phyloP scores from a whole-genome alignment of 495 filamentous ascomycete species.

The Symbiotaphrina buchneri region DNA sequence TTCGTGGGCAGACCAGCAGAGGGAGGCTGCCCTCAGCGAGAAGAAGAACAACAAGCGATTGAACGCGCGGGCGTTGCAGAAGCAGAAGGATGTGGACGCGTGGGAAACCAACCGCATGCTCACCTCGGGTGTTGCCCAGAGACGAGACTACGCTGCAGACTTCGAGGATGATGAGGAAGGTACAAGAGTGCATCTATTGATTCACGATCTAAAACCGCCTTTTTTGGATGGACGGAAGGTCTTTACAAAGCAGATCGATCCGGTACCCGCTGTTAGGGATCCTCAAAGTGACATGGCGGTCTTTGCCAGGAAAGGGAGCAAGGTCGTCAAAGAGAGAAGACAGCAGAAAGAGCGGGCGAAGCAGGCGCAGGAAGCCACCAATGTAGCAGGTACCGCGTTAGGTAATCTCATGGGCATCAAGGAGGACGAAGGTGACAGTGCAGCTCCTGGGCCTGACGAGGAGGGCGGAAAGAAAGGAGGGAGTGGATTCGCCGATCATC shows the following conservation, averaged over 20 bases:
- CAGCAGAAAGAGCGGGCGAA: constrained; percentile 87
- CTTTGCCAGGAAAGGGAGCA: constrained; percentile 89
- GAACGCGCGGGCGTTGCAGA: constrained; percentile 52
- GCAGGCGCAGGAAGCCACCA: constrained; percentile 90
- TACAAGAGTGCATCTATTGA: constrained; percentile 72
- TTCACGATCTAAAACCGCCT: constrained; percentile 86
- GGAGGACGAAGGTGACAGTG: constrained; percentile 84
- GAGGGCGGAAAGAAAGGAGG: constrained; percentile 34
- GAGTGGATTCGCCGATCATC: constrained; percentile 75
- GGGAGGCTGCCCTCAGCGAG: constrained; percentile 45
- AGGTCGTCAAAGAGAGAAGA: constrained; percentile 71
- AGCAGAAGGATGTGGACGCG: constrained; percentile 83
- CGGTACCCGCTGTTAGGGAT: constrained; percentile 79
- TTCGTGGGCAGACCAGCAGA: constrained; percentile 47
- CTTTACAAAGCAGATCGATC: constrained; percentile 94
- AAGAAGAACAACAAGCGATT: constrained; percentile 49
- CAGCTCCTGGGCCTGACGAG: constrained; percentile 52
- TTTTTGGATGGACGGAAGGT: constrained; percentile 89
- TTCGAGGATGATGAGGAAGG: constrained; percentile 84
- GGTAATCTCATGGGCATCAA: constrained; percentile 91
- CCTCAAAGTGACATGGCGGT: constrained; percentile 98
- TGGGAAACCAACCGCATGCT: constrained; percentile 99
- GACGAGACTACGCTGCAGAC: constrained; percentile 51
- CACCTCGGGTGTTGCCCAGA: constrained; percentile 82
- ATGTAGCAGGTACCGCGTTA: constrained; percentile 71